phyloP scores from a whole-genome alignment of 2,329 filamentous ascomycete genomes.

The Ceratocystis harringtonii region DNA sequence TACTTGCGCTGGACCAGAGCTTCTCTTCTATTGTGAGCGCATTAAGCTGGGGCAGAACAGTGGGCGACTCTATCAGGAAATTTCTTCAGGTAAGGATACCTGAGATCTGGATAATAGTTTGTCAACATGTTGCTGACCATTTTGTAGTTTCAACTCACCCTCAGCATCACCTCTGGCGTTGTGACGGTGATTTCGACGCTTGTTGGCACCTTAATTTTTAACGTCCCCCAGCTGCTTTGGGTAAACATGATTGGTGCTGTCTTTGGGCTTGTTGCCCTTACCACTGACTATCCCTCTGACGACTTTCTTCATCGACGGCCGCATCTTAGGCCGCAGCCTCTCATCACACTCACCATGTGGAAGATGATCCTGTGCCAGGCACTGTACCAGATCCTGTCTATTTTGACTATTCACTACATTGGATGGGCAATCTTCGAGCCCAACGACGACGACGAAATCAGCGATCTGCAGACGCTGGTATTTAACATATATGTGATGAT shows the following conservation, averaged over 20 bases:
- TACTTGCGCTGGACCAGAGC: constrained; percentile 49
- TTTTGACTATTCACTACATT: constrained; percentile 46
- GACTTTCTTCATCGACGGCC: constrained; percentile 23
- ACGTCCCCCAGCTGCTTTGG: constrained; percentile 44
- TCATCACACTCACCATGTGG: constrained; percentile 59
- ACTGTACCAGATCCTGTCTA: constrained; percentile 43
- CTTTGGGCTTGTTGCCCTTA: constrained; percentile 38
- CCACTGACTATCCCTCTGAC: constrained; percentile 27
- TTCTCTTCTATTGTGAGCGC: constrained; percentile 48
- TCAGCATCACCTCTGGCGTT: constrained; percentile 46
- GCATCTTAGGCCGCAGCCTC: constrained; percentile 48
- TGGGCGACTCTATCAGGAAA: constrained; percentile 50
- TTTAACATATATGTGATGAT: constrained; percentile 61
- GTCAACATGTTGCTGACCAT: neutral
- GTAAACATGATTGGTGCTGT: constrained; percentile 48
- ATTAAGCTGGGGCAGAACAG: constrained; percentile 45
- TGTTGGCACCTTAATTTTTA: constrained; percentile 37
- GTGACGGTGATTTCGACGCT: constrained; percentile 43
- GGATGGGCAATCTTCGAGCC: constrained; percentile 37
- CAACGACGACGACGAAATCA: constrained; percentile 26
- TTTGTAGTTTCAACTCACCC: constrained; percentile 40
- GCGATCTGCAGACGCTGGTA: constrained; percentile 42
- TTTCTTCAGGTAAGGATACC: constrained; percentile 37
- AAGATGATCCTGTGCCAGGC: constrained; percentile 51
- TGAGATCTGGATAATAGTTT: neutral